Conservation (phyloP, 805 yeast genomes). For the Barnettozyma sucrosica region DNA sequence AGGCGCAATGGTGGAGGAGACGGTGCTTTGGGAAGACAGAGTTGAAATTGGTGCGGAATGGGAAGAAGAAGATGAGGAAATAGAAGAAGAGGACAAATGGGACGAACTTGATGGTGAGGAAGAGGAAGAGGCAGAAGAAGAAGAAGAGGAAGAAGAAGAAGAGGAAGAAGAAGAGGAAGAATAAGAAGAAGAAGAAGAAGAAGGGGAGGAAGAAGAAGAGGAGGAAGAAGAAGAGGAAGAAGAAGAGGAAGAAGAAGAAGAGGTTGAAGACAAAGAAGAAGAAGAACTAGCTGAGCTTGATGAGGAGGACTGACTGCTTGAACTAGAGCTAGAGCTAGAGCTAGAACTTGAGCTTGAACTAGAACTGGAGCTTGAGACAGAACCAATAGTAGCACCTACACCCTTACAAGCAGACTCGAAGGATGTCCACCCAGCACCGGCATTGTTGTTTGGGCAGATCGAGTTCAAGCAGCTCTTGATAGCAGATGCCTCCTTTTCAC, state of each 20-base stretch:
- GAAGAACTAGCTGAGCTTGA: too few relatives aligned
- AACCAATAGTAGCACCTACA: slow-evolving; percentile 29
- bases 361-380: slow-evolving; percentile 6
- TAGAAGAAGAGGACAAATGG: slow-evolving; percentile 21
- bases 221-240: slow-evolving; percentile 27
- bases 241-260: slow-evolving; percentile 26
- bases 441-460: slow-evolving; percentile 62
- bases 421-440: slow-evolving; percentile 52
- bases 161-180: slow-evolving; percentile 26
- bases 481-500: slow-evolving; percentile 47
- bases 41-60: neutral
- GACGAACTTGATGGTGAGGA: slow-evolving; percentile 24
- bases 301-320: too few relatives aligned
- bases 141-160: slow-evolving; percentile 25
- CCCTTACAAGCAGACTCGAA: slow-evolving; percentile 52
- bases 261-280: too few relatives aligned
- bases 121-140: slow-evolving; percentile 25
- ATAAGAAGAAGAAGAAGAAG: slow-evolving; percentile 23
- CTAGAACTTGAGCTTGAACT: slow-evolving; percentile 13
- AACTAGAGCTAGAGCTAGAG: slow-evolving; percentile 7
- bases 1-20: slow-evolving; percentile 7
- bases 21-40: neutral
- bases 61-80: slow-evolving; percentile 21
- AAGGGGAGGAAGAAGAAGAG: slow-evolving; percentile 21
- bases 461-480: slow-evolving; percentile 58